phyloP scores from a whole-genome alignment of 768 basidiomycete genomes.

The Lactarius psammicola region DNA sequence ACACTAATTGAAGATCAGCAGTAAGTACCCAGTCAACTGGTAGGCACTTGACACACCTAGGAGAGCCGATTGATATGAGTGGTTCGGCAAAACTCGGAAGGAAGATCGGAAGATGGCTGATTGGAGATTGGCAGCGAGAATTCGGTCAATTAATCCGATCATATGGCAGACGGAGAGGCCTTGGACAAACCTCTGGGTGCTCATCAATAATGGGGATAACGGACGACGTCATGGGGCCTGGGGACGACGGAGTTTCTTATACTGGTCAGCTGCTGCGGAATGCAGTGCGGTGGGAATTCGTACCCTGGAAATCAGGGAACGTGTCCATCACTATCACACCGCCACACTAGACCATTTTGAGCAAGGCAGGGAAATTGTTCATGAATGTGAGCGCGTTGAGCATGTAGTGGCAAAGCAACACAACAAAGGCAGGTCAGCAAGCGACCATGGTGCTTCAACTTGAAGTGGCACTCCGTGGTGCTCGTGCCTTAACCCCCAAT shows the following conservation, averaged over 20 bases:
- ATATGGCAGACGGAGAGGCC: neutral
- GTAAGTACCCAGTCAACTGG: neutral
- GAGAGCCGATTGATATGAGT: neutral
- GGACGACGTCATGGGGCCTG: neutral
- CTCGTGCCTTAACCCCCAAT: too few species aligned
- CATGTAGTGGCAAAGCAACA: slow-evolving; percentile 93
- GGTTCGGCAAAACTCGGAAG: neutral
- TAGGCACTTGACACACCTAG: neutral
- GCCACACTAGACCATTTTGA: too few species aligned
- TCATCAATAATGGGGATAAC: neutral
- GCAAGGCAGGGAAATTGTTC: too few species aligned
- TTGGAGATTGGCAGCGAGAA: neutral
- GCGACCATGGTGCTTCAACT: too few species aligned
- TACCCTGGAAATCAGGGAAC: too few species aligned
- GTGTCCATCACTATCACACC: too few species aligned
- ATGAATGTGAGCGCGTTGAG: slow-evolving; percentile 42
- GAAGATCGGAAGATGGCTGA: neutral
- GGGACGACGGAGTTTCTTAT: neutral
- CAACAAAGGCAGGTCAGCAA: too few species aligned
- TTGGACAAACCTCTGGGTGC: neutral
- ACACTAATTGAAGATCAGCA: neutral
- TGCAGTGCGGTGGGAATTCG: too few species aligned
- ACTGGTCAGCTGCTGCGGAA: neutral
- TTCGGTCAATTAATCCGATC: neutral
- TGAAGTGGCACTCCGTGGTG: too few species aligned